Evolutionary conservation across 2,329 filamentous ascomycete genomes (phyloP).

Genomic region (Aspergillus transmontanensis): DNA sequence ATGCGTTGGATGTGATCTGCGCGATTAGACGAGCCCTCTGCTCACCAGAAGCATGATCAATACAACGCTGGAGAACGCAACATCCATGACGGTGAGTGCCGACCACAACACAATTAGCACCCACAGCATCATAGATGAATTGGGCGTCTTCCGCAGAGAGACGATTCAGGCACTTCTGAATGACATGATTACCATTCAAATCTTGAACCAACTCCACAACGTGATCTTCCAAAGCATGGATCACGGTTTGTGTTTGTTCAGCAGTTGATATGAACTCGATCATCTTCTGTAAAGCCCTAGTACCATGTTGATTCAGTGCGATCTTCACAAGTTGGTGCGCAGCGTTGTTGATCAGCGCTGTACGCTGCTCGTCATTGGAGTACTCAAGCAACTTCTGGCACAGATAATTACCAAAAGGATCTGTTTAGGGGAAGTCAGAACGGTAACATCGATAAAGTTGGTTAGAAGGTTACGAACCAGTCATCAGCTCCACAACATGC

Average conservation of each 20-base stretch:
- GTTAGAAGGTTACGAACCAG: slow-evolving; percentile 49
- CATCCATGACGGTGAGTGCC: slow-evolving; percentile 97
- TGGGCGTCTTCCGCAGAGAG: slow-evolving; percentile 80
- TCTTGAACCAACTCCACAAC: slow-evolving; percentile 97
- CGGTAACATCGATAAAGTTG: neutral
- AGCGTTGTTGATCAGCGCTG: slow-evolving; percentile 86
- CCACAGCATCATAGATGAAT: slow-evolving; percentile 97
- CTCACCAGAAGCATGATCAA: slow-evolving; percentile 88
- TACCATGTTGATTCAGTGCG: slow-evolving; percentile 95
- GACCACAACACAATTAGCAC: slow-evolving; percentile 80
- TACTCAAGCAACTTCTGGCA: slow-evolving; percentile 98
- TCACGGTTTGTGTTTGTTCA: slow-evolving; percentile 84
- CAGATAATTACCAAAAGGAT: slow-evolving; percentile 98
- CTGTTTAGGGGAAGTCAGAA: slow-evolving; percentile 44
- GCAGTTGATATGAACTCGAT: slow-evolving; percentile 91
- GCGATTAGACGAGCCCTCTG: slow-evolving; percentile 87
- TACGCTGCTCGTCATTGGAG: slow-evolving; percentile 93
- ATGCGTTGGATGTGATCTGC: slow-evolving; percentile 86
- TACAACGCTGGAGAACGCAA: slow-evolving; percentile 96
- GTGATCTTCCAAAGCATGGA: slow-evolving; percentile 75
- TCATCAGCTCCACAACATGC: slow-evolving; percentile 97
- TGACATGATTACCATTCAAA: slow-evolving; percentile 97
- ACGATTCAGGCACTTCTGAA: slow-evolving; percentile 98
- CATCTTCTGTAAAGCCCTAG: slow-evolving; percentile 97
- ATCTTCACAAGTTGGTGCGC: slow-evolving; percentile 86